Evolutionary conservation across 78 protist genomes (phyloP), one percentile per base, ranked within the genome.

Genomic region (Dictyostelium capitatum): DNA sequence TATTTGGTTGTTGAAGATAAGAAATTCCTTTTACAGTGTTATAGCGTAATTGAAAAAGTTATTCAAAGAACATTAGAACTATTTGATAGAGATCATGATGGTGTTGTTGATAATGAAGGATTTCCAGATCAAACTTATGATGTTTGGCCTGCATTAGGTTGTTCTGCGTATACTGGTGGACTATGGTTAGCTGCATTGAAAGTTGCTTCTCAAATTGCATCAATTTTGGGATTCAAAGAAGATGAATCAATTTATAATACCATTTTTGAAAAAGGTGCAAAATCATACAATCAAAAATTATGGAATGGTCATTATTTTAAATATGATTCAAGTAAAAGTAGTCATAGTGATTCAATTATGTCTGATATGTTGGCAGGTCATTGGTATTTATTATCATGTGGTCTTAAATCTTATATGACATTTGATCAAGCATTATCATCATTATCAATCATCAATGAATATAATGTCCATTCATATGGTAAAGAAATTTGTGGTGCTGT

Each of bases 91-190:
- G 97, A 97, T 32, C 51, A 28, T 23, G 96, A 92, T 57, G 98
- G 98, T 19, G 89, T 97, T 23, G 80, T 97, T 8, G 97, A 93
- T 89, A 97, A 97, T 67, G 96, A 94, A 19, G 95, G 96, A 4
- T 89, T 92, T 51, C 96, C 98, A 0, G 98, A 97, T 46, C 97
- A 95, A 67, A 93, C 96, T 6, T 93, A 93, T 47, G 96, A 93
- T 54, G 56, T 72, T 25, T 93, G 96, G 96, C 80, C 92, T 9
- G 96, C 82, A 17, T 43, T 12, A 7, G 96, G 96, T 43, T 77
- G 89, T n/a, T 28, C 59, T 62, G 96, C 96, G 0, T 93, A 93
- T n/a, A 80, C 50, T 15, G 96, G 92, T 43, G 92, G 96, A 32
- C 82, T 93, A 5, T 93, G 89, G 89, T 57, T 93, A 4, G 91